phyloP scores from a whole-genome alignment of 2,329 filamentous ascomycete genomes.

The Coleophoma crateriformis region DNA sequence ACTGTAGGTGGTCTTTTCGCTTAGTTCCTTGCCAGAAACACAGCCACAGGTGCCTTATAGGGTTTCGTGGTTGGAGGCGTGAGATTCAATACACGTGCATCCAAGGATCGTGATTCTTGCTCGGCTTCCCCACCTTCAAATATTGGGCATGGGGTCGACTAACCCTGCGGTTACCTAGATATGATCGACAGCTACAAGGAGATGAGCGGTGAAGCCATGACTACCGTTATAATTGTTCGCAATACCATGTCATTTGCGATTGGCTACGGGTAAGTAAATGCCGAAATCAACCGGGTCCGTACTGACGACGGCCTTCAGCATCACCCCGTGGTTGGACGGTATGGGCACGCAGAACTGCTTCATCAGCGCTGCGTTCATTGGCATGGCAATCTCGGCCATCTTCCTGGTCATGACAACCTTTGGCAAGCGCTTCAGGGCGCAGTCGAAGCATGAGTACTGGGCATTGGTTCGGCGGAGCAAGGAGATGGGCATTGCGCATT shows the following conservation, averaged over 20 bases:
- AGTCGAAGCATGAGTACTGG: background rate
- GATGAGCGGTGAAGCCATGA: conserved; percentile 38
- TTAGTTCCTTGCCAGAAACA: too few relatives aligned
- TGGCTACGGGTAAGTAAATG: conserved; percentile 32
- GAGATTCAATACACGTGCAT: too few relatives aligned
- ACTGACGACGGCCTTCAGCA: conserved; percentile 4
- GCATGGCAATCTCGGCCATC: conserved; percentile 18
- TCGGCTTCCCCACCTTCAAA: too few relatives aligned
- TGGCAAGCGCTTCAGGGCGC: conserved; percentile 16
- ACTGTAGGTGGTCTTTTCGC: conserved; percentile 15
- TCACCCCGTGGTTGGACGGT: conserved; percentile 34
- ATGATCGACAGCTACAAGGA: conserved; percentile 40
- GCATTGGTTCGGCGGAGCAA: background rate
- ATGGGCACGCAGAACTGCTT: conserved; percentile 36
- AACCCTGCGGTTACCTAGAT: conserved; percentile 25
- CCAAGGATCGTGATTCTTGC: too few relatives aligned
- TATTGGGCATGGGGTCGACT: too few relatives aligned
- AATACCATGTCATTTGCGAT: conserved; percentile 43
- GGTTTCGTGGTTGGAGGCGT: too few relatives aligned
- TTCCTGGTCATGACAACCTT: conserved; percentile 26
- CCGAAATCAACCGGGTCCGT: background rate
- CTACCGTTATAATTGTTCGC: conserved; percentile 37
- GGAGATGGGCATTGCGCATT: background rate
- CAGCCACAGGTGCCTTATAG: too few relatives aligned
- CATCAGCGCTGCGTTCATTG: conserved; percentile 30